Base-by-base conservation (phyloP, 805 yeast genomes). In the Candida sakaeoensis region DNA sequence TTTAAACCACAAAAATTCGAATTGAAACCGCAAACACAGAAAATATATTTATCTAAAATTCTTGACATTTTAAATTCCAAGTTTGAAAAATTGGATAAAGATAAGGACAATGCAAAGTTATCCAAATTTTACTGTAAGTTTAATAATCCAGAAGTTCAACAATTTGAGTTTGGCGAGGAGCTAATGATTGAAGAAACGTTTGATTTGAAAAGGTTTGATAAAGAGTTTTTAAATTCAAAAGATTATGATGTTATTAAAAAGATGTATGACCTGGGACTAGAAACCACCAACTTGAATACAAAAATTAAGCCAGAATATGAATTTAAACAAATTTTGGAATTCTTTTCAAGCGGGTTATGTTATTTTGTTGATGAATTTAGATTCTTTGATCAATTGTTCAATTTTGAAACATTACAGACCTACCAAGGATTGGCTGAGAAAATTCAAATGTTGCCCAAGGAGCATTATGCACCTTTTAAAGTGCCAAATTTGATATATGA, bases 401-500 rank as follows among this genome's bases (percentile, higher is more conserved):
- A 34, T 34, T 34, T 34, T 18, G 37, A 34, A 25, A 30, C 25
- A 8, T 34, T 34, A 27, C 24, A 34, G 18, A 34, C 30, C 12
- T 34, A 34, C 25, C 22, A 24, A 24, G 30, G 23, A 15, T 16
- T 34, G n/a, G 8, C 16, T 21, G 37, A 34, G 2, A 34, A 34
- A 24, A 8, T 34, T 4, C 29, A 34, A 10, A 10, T 34, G 15
- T 15, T 34, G n/a, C 37, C 37, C 24, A 34, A 15, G n/a, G 37
- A 34, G n/a, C 27, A 34, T 8, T 7, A 24, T 17, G 37, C 37
- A 3, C 10, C 30, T 8, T 34, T 34, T 14, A 34, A 34, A 24
- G 37, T 34, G 8, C 37, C 37, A 24, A 34, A 34, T 34, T 34
- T 34, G 8, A 34, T 22, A 17, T n/a, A 34, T n/a, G 37, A 34